A percentile compares a stretch with the other conserved stretches of the same genome.
Evolutionary conservation across 257 asterid species (phyloP).

Genomic region (Mentha longifolia): DNA sequence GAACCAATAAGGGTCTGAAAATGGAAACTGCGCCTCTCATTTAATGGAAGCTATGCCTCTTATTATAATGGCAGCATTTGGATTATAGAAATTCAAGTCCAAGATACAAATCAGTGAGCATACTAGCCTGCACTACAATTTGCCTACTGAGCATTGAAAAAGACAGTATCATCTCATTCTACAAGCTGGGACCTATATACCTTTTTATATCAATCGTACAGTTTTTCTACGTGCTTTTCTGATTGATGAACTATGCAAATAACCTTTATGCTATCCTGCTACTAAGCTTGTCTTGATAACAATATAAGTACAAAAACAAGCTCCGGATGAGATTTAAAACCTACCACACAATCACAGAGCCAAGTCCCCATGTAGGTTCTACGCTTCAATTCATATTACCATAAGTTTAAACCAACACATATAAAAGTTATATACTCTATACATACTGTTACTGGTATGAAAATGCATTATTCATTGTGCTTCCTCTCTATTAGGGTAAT

Average conservation of each 20-base stretch:
- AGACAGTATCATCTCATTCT: neutral
- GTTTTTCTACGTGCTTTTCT: conserved; percentile 8
- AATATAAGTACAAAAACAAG: conserved; percentile 7
- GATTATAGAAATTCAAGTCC: neutral
- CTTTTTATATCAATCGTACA: neutral
- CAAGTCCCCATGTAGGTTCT: neutral
- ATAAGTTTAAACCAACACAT: no score
- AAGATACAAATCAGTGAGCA: neutral
- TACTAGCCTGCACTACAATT: conserved; percentile 4
- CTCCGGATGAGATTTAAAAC: neutral
- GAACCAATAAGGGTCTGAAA: neutral
- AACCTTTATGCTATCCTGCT: conserved; percentile 4
- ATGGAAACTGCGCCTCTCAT: neutral
- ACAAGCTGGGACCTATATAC: conserved; percentile 1
- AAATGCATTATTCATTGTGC: conserved; percentile 2
- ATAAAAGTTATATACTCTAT: neutral
- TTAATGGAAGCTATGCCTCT: neutral
- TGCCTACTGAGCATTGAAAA: conserved; percentile 10
- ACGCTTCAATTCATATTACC: neutral
- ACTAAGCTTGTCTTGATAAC: neutral
- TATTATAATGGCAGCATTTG: neutral
- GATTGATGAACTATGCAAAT: conserved; percentile 2
- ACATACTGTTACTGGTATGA: neutral
- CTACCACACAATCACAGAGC: neutral
- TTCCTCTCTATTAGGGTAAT: neutral